Evolutionary conservation across 2,329 filamentous ascomycete genomes (phyloP), one percentile per base, ranked within the genome.

Genomic region (Daldinia sp.): DNA sequence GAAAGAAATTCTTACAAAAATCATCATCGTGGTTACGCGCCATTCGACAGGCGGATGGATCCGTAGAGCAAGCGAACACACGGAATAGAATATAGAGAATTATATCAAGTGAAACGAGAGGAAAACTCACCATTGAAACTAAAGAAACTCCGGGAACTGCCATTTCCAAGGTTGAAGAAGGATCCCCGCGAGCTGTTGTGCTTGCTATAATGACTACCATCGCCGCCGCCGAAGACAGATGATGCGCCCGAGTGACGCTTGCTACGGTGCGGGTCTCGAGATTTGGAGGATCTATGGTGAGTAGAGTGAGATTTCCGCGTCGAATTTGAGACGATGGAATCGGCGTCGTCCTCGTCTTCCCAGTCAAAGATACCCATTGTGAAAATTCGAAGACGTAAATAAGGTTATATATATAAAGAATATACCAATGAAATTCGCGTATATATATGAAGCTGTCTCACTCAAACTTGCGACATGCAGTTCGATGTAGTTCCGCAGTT

Each of bases 341-440:
- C 73, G 58, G 39, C 39, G 39, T 45, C 39, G 2, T 45, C n/a
- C n/a, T n/a, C 39, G 39, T 68, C 67, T 63, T 75, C 73, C 73
- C 72, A 75, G 45, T 74, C 72, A 52, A 71, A 74, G 64, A 75
- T 68, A 19, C 74, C 74, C 74, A 75, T 75, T 9, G 25, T 43
- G 17, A 45, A 45, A 27, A 27, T 15, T 11, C 29, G 41, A 32
- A 43, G 39, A 21, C 35, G 9, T 43, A 63, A 37, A 59, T 32
- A 32, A 21, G 15, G 6, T 3, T 17, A 21, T 34, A 13, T 53
- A 32, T 32, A 35, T 17, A 8, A 41, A 2, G 27, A 30, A 47
- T 55, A 52, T 52, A 35, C 39, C 25, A 19, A 30, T 49, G 35
- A 17, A 64, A 23, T 43, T 5, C 9, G 4, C 17, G 17, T 37